A percentile compares a stretch with the other conserved stretches of the same genome.
Conservation (phyloP, 2,329 filamentous ascomycete genomes). For the Plectosphaerella plurivora region DNA sequence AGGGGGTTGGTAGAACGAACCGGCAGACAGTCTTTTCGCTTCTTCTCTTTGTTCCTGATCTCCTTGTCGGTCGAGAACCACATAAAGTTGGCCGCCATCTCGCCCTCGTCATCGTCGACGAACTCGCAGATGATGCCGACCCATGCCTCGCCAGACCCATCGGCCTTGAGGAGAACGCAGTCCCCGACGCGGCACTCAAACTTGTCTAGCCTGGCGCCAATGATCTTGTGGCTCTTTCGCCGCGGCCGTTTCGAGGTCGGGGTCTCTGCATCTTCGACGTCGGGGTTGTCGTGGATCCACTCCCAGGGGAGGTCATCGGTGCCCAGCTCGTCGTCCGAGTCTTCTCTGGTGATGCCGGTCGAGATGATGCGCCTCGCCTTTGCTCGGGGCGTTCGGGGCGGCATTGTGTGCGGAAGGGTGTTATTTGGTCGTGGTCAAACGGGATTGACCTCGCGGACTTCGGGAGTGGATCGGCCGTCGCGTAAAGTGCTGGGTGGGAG, state of each 20-base stretch:
- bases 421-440: no score
- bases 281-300: constrained; percentile 63
- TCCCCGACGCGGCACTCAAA: constrained; percentile 83
- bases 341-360: constrained; percentile 63
- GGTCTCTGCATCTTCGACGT: constrained; percentile 8
- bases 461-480: neutral
- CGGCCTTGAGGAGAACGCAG: constrained; percentile 79
- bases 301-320: constrained; percentile 71
- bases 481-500: neutral
- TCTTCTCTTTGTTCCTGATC: constrained; percentile 77
- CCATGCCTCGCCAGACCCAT: constrained; percentile 85
- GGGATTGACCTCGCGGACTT: neutral
- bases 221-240: constrained; percentile 45
- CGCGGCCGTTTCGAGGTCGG: constrained; percentile 29
- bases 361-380: neutral
- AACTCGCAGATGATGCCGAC: constrained; percentile 86
- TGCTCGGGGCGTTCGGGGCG: neutral
- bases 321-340: constrained; percentile 85
- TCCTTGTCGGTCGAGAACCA: constrained; percentile 95
- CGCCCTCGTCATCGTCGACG: constrained; percentile 65
- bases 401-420: neutral
- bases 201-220: constrained; percentile 76
- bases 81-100: constrained; percentile 83
- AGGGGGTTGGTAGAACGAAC: constrained; percentile 32
- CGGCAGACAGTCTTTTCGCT: constrained; percentile 71